Evolutionary conservation across 1,284 basidiomycete genomes (phyloP).

Genomic region (Macrocybe sp.): DNA sequence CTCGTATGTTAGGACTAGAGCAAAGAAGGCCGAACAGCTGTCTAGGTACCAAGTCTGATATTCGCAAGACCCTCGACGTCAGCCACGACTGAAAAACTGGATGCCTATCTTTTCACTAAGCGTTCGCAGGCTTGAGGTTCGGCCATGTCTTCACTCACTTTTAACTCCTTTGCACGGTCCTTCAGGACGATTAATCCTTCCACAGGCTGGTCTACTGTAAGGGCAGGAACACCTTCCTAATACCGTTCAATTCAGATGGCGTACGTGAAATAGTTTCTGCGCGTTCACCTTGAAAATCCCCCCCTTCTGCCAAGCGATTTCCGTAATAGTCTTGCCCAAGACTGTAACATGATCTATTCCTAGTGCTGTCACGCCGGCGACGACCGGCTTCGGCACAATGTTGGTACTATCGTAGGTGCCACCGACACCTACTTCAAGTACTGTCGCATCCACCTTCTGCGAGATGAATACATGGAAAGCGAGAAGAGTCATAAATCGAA

Average conservation of each 20-base stretch:
- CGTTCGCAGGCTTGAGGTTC: constrained; percentile 2
- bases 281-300: constrained; percentile 87
- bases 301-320: constrained; percentile 95
- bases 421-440: constrained; percentile 97
- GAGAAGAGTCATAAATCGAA: constrained; percentile 89
- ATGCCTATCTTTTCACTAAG: constrained; percentile 37
- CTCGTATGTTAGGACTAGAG: constrained; percentile 2
- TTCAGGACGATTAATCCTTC: constrained; percentile 68
- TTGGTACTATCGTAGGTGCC: constrained; percentile 97
- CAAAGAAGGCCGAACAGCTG: background rate
- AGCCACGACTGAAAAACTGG: constrained; percentile 59
- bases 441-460: constrained; percentile 79
- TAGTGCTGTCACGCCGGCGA: constrained; percentile 86
- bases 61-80: constrained; percentile 40
- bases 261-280: background rate
- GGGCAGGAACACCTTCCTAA: constrained; percentile 78
- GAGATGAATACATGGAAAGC: constrained; percentile 90
- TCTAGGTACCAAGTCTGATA: constrained; percentile 58
- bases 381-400: constrained; percentile 85
- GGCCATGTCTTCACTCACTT: constrained; percentile 33
- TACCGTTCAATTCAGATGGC: constrained; percentile 1
- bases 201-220: constrained; percentile 75
- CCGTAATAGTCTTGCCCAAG: constrained; percentile 84
- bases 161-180: constrained; percentile 60
- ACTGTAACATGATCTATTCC: constrained; percentile 94